Percentiles rank a stretch among this genome's conserved stretches.
Evolutionary conservation across 139 green algal genomes (phyloP).

Genomic region (Closterium sp.): DNA sequence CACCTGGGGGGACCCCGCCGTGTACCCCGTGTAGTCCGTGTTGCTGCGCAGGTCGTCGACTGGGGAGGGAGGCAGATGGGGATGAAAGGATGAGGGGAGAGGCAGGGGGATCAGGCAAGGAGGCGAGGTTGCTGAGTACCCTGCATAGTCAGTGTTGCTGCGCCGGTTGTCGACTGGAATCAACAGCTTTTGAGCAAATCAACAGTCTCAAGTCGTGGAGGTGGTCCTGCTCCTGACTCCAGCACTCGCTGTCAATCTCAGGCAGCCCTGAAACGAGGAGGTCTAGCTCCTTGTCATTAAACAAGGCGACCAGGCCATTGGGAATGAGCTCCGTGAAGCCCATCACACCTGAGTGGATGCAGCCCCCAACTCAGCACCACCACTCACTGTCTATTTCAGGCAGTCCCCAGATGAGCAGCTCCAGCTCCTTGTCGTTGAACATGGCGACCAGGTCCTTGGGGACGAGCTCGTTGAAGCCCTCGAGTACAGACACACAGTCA

Average conservation of each 20-base stretch:
- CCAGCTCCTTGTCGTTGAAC: constrained; percentile 97
- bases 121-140: too few species aligned
- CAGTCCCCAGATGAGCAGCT: constrained; percentile 94
- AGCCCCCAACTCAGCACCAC: too few species aligned
- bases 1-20: constrained; percentile 51
- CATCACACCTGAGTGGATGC: too few species aligned
- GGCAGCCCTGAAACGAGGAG: constrained; percentile 94
- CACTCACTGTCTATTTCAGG: constrained; percentile 72
- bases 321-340: constrained; percentile 95
- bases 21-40: constrained; percentile 92
- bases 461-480: constrained; percentile 93
- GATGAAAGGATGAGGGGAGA: neutral
- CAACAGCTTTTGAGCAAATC: too few species aligned
- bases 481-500: too few species aligned
- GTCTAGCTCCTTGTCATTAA: constrained; percentile 98
- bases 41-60: constrained; percentile 83
- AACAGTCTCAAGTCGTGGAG: too few species aligned
- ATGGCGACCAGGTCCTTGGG: constrained; percentile 72
- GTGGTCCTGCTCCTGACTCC: too few species aligned
- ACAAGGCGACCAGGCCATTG: constrained; percentile 71
- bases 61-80: neutral
- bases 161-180: too few species aligned
- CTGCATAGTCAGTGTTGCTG: too few species aligned
- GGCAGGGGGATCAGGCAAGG: too few species aligned
- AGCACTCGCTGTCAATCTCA: constrained; percentile 76